Conservation (phyloP, 371 early-diverging fungal genomes). For the Lichtheimia ornata region DNA sequence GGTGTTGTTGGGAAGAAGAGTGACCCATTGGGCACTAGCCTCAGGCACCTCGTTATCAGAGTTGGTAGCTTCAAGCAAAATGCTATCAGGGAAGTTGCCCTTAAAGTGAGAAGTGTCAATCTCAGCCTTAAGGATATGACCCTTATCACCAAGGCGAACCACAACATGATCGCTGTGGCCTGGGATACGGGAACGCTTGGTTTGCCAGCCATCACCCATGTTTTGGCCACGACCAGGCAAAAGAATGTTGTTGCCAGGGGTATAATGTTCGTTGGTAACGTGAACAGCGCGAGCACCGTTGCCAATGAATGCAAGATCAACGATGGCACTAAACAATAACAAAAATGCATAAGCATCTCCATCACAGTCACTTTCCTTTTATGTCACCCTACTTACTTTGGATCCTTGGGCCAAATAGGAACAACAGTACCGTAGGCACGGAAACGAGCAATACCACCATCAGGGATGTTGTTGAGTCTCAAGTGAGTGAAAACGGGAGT, state of each 20-base stretch:
- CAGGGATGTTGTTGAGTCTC: slow-evolving; percentile 85
- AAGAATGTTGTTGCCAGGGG: slow-evolving; percentile 74
- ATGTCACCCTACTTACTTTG: slow-evolving; percentile 29
- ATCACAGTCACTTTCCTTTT: slow-evolving; percentile 1
- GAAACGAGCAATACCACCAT: slow-evolving; percentile 90
- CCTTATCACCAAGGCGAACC: slow-evolving; percentile 76
- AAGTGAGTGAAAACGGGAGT: slow-evolving; percentile 69
- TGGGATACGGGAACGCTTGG: slow-evolving; percentile 68
- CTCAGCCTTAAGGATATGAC: slow-evolving; percentile 72
- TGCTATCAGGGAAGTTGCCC: slow-evolving; percentile 86
- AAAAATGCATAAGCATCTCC: slow-evolving; percentile 1
- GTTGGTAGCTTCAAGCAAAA: slow-evolving; percentile 58
- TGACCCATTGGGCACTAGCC: slow-evolving; percentile 52
- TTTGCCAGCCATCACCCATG: slow-evolving; percentile 83
- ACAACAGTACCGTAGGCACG: slow-evolving; percentile 83
- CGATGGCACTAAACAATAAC: slow-evolving; percentile 36
- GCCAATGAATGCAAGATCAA: slow-evolving; percentile 78
- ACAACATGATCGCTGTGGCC: slow-evolving; percentile 76
- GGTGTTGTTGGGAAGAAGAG: slow-evolving; percentile 32
- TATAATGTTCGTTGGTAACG: slow-evolving; percentile 81
- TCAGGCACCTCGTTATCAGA: slow-evolving; percentile 46
- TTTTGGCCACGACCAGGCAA: slow-evolving; percentile 75
- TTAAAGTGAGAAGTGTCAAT: slow-evolving; percentile 86
- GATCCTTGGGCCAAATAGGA: slow-evolving; percentile 63
- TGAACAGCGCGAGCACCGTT: slow-evolving; percentile 76